Base-by-base conservation (phyloP, 2,329 filamentous ascomycete species). In the Fusarium sp. region DNA sequence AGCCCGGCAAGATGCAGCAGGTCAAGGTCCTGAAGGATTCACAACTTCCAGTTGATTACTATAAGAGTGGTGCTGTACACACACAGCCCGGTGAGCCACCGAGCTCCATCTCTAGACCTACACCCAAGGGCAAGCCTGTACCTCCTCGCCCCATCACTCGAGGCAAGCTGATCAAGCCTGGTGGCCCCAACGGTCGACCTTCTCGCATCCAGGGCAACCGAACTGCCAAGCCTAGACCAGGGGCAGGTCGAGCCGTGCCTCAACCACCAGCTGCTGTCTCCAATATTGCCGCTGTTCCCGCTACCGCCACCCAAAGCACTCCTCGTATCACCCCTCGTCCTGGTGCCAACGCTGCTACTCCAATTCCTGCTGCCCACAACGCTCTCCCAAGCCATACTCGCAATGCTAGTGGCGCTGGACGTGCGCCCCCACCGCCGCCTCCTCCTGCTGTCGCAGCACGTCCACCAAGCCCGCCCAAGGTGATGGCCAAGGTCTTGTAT, bases 1-100 rank as follows among this genome's bases (percentile, higher is more conserved):
- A 99, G 84, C 96, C 96, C 3, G 94, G 94, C 63, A 99, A 99
- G 85, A 89, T 94, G 82, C 93, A 96, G 61, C 84, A 91, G 11
- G 93, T 99, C 80, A 98, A 98, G 85, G 94, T 94, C 14, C 80
- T 97, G 69, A 98, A 97, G 84, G 96, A 99, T 80, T 91, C 95
- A 1, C 89, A 91, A 59, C 89, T 92, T 59, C 85, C 88, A 7
- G 91, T 91, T 54, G 96, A 99, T 82, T 89, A 91, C 72, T 99
- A 99, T 87, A 99, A 99, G 89, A 98, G 95, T 81, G 92, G 94
- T 68, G 92, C 92, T 22, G 91, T 99, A 61, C 96, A 98, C 81
- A 98, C 95, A 2, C 92, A 91, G 49, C 90, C 88, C 48, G 96
- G 96, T 73, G 94, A 98, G 83, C 89, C 94, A 31, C 88, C 96